phyloP scores from a whole-genome alignment of 2,329 filamentous ascomycete species.

The Periglandula ipomoeae region DNA sequence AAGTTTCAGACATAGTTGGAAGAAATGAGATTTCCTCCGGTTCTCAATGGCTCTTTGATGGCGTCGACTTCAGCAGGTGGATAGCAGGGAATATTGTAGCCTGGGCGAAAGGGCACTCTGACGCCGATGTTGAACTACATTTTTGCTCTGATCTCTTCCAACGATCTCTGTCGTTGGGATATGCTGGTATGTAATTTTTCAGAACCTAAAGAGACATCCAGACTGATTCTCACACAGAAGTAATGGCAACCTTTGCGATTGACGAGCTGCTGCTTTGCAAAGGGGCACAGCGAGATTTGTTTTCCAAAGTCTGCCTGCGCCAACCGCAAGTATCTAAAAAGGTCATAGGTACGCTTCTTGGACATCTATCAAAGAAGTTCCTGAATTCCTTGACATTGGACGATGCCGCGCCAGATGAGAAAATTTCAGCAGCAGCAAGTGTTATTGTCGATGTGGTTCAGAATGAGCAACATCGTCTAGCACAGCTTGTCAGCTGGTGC shows the following conservation, averaged over 20 bases:
- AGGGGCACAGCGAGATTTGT: constrained; percentile 13
- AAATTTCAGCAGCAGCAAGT: constrained; percentile 49
- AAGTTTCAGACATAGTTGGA: constrained; percentile 43
- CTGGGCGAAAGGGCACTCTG: constrained; percentile 26
- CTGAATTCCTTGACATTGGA: constrained; percentile 27
- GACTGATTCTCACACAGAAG: constrained; percentile 27
- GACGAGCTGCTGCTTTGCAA: constrained; percentile 27
- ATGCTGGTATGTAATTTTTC: constrained; percentile 46
- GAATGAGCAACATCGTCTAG: constrained; percentile 37
- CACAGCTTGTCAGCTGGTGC: constrained; percentile 55
- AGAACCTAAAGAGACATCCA: not conserved
- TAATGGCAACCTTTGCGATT: constrained; percentile 27
- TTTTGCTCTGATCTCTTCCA: constrained; percentile 40
- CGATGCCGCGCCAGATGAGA: constrained; percentile 20
- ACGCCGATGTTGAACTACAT: constrained; percentile 27
- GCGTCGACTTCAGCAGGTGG: constrained; percentile 60
- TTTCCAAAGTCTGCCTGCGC: constrained; percentile 21
- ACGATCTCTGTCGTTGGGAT: constrained; percentile 61
- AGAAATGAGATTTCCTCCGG: constrained; percentile 17
- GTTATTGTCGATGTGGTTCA: constrained; percentile 42
- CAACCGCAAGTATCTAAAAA: constrained; percentile 19
- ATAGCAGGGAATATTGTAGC: constrained; percentile 53
- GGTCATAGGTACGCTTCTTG: constrained; percentile 18
- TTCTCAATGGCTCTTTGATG: constrained; percentile 53
- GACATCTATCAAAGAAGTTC: constrained; percentile 36